Evolutionary conservation across 1,139 yeast species (phyloP), one percentile per base, ranked within the genome.

Genomic region (Yamadazyma taylorii): DNA sequence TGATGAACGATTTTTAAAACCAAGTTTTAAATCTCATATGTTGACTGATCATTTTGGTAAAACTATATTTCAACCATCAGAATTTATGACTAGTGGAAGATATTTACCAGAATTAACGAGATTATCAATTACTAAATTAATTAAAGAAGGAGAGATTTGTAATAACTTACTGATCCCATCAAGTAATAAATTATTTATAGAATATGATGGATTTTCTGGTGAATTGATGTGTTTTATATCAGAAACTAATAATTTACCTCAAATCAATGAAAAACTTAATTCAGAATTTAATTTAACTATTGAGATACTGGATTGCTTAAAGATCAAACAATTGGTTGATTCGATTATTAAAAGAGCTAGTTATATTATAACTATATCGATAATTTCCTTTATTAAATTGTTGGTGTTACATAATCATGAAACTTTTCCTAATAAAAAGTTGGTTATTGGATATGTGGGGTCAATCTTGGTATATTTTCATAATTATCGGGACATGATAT

Each of bases 21-120:
- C 38, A 11, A 47, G 45, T 27, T 69, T 61, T 47, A 50, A 59
- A 40, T 58, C 71, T 15, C 69, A 57, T 51, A 60, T 67, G 68
- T 33, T 39, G 3, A 33, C 38, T 3, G 42, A 50, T 6, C 74
- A 66, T 39, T 63, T 63, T 3, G 29, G 30, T 3, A 49, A 56
- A 14, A 53, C 56, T 8, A 59, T 75, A 27, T 72, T 74, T 50
- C 83, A 78, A 51, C 84, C 84, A 2, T 56, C 69, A 32, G 84
- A 78, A 51, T 58, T 73, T 41, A 60, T 76, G 63, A 68, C 79
- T 26, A 64, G 78, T 34, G 84, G 83, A 1, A 60, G 83, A 46
- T 78, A 78, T 53, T 60, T 78, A 36, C 77, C 79, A 9, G 84
- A 78, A 49, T 53, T 77, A 39, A 57, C 73, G 5, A 58, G 83